A percentile compares a stretch with the other conserved stretches of the same genome.
Evolutionary conservation across 2,329 filamentous ascomycete genomes (phyloP).

Genomic region (Fusarium dimerum): DNA sequence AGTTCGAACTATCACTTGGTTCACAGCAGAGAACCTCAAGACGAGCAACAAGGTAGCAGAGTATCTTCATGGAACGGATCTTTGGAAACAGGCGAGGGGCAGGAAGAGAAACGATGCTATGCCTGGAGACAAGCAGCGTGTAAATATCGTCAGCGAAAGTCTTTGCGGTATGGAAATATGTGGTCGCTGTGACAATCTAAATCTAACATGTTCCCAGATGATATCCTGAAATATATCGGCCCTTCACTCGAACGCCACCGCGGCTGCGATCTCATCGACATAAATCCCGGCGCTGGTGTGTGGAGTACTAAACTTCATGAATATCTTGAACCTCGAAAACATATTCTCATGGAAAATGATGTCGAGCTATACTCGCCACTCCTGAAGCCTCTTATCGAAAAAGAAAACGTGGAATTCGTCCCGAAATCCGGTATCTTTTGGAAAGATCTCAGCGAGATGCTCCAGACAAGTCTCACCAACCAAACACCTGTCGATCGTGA

Average conservation of each 20-base stretch:
- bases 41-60: slow-evolving; percentile 14
- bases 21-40: slow-evolving; percentile 4
- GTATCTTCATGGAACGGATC: slow-evolving; percentile 26
- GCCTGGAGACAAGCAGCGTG: slow-evolving; percentile 37
- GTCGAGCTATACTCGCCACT: slow-evolving; percentile 57
- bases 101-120: slow-evolving; percentile 7
- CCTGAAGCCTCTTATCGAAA: slow-evolving; percentile 58
- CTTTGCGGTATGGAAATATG: slow-evolving; percentile 46
- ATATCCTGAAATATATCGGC: slow-evolving; percentile 69
- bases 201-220: slow-evolving; percentile 48
- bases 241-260: slow-evolving; percentile 67
- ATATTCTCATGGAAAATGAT: slow-evolving; percentile 80
- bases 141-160: slow-evolving; percentile 54
- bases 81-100: slow-evolving; percentile 26
- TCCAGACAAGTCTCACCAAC: slow-evolving; percentile 53
- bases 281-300: slow-evolving; percentile 78
- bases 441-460: slow-evolving; percentile 56
- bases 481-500: slow-evolving; percentile 47
- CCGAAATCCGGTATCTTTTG: slow-evolving; percentile 61
- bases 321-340: slow-evolving; percentile 73
- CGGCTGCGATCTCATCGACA: slow-evolving; percentile 83
- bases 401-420: slow-evolving; percentile 51
- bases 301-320: slow-evolving; percentile 80
- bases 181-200: background rate
- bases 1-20: slow-evolving; percentile 2